Base-by-base conservation (phyloP, 1,284 basidiomycete species). In the Cryptococcus amylolentus region DNA sequence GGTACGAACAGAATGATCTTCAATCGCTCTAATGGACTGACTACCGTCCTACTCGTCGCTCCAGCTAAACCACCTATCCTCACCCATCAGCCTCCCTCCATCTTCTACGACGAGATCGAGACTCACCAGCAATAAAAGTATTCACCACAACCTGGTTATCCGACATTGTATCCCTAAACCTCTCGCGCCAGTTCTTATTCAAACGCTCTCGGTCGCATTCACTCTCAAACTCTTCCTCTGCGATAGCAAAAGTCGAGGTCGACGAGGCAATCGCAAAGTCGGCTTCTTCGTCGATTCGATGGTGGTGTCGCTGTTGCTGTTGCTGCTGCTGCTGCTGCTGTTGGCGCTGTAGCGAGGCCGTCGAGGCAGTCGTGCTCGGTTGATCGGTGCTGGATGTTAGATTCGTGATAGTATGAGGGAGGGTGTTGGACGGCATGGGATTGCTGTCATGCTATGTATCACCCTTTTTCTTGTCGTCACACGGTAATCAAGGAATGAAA, bases 1-100 rank as follows among this genome's bases (percentile, higher is more conserved):
- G 39, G 13, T 35, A 75, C 87, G 70, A 68, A 93, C 91, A 95
- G 88, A 63, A 97, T 96, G 70, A 97, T 97, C 79, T 97, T 97
- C 51, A 97, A 80, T 54, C 93, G 80, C 71, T 97, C 94, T 16
- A 97, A 77, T 14, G 94, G 93, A 62, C 86, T 88, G 49, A 97
- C 93, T 31, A 96, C 89, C 3, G 94, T 96, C 56, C 93, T 81
- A 61, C 89, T 91, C 9, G 89, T 67, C 10, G 77, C 77, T 12
- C 77, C 77, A 3, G 77, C 77, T 37, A 76, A 56, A 3, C 77
- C 77, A 13, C 77, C 73, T 61, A 45, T 27, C 46, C 12, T 7
- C 8, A 13, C 27, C 16, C 26, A 35, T 35, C 31, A 35, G 31
- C 31, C 31, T 35, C 31, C 10, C 31, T 10, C 2, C 10, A 6